Percentiles rank a stretch among this genome's conserved stretches.
These are phyloP conservation scores for Aspergillus heteromorphus DNA, from an alignment of 495 filamentous ascomycete species.

Conservation along the genomic window DNA sequence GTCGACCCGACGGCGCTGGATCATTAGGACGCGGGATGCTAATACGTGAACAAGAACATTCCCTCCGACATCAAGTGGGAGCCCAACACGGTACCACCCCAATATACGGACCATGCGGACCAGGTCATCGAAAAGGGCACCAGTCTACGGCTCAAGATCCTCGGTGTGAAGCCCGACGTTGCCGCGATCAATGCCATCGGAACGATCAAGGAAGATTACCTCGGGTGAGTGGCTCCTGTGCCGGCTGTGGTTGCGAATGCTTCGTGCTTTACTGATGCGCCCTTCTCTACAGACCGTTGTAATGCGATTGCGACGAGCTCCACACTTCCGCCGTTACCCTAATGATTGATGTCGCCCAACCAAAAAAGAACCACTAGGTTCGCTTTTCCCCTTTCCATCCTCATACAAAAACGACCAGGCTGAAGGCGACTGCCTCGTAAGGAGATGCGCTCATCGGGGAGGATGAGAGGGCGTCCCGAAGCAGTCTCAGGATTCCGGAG, in stretches of 20 bases:
- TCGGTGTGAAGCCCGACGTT: slow-evolving; percentile 86
- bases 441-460: not conserved
- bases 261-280: slow-evolving; percentile 2
- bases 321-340: not conserved
- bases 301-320: slow-evolving; percentile 12
- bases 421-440: not conserved
- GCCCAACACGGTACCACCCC: slow-evolving; percentile 77
- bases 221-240: slow-evolving; percentile 38
- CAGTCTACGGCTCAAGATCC: slow-evolving; percentile 86
- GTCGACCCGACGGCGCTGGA: slow-evolving; percentile 21
- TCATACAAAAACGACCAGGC: not conserved
- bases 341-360: slow-evolving; percentile 10
- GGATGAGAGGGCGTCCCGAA: not conserved
- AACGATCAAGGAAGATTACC: slow-evolving; percentile 83
- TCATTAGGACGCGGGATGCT: slow-evolving; percentile 8
- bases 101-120: slow-evolving; percentile 82
- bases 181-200: slow-evolving; percentile 93
- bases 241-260: not conserved
- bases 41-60: slow-evolving; percentile 61
- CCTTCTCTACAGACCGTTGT: slow-evolving; percentile 29
- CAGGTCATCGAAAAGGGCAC: slow-evolving; percentile 91
- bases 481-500: not conserved
- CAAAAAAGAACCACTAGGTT: not conserved
- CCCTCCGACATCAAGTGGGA: slow-evolving; percentile 90
- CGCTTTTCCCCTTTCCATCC: not conserved